Base-by-base conservation (phyloP, 2,329 filamentous ascomycete species). In the Aureobasidium pullulans region DNA sequence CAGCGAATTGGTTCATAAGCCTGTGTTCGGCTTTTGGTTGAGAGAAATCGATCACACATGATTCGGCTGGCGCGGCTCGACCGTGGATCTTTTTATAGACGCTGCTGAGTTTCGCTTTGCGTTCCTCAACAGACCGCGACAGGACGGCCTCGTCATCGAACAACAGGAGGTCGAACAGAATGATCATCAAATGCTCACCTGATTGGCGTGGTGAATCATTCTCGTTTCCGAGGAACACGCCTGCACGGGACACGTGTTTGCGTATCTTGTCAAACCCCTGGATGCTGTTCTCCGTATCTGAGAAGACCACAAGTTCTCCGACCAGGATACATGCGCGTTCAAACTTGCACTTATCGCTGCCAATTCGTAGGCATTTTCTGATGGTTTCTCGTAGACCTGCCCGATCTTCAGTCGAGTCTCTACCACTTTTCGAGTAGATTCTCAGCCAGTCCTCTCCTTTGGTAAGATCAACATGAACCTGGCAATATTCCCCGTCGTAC, bases 391-490 rank as follows among this genome's bases (percentile, higher is more conserved):
- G 84, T 23, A 95, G 71, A 1, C 76, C 77, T 10, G 71, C 65
- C 36, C 88, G 82, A 70, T 96, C 91, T 54, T 75, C 69, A 0
- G 90, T 96, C 46, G 90, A 93, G 64, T 96, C 89, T 69, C 94
- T 95, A 60, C 91, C 90, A 66, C 90, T 94, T 70, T 96, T 96
- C 9, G 90, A 95, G 69, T 94, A 96, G 32, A 96, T 93, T 63
- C 87, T 86, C 31, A 96, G 84, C 49, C 78, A 81, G 1, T 79
- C 68, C 60, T 69, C 48, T 6, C 75, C 74, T 52, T 81, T 83
- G 8, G 76, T 75, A 6, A 89, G 74, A 67, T 95, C 84, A 40
- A 96, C 76, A 66, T 96, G 91, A 29, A 52, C 48, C 48, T 96
- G 91, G 65, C 89, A 95, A 65, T 94, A 96, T 71, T 96, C 91